Conservation (phyloP, 352 stramenopile genomes). For the Pythium guiyangense region DNA sequence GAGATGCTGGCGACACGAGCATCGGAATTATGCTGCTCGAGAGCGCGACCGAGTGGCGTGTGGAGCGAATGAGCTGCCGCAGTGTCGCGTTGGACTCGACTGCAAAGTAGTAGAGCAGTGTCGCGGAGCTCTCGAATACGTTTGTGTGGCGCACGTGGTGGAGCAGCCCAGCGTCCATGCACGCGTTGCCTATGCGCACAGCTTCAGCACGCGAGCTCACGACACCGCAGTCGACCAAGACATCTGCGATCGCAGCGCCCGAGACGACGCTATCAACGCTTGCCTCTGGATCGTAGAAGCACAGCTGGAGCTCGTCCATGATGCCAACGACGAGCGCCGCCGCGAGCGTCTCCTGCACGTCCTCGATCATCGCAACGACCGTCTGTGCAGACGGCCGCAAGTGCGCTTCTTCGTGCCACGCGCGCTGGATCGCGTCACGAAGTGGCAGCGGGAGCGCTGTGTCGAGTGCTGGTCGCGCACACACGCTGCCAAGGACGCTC, state of each 20-base stretch:
- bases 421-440: constrained; percentile 33
- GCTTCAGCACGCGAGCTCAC: constrained; percentile 20
- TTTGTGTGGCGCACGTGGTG: constrained; percentile 40
- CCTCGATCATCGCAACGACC: constrained; percentile 39
- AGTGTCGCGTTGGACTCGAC: constrained; percentile 18
- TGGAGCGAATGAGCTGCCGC: background rate
- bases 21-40: background rate
- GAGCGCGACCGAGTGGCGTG: background rate
- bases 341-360: constrained; percentile 38
- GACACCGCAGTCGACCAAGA: background rate
- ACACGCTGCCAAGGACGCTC: constrained; percentile 24
- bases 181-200: constrained; percentile 34
- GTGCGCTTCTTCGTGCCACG: constrained; percentile 35
- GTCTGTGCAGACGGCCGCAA: constrained; percentile 30
- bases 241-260: constrained; percentile 17
- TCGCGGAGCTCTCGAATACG: constrained; percentile 24
- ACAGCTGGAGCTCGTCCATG: constrained; percentile 18
- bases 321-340: constrained; percentile 21
- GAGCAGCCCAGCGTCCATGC: constrained; percentile 34
- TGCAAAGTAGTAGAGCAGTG: constrained; percentile 36
- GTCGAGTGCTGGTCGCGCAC: constrained; percentile 25
- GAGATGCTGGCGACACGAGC: background rate
- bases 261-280: constrained; percentile 28
- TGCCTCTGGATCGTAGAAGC: constrained; percentile 18
- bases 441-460: constrained; percentile 22